phyloP scores from a whole-genome alignment of 2,329 filamentous ascomycete genomes.

The Dissoconium aciculare region DNA sequence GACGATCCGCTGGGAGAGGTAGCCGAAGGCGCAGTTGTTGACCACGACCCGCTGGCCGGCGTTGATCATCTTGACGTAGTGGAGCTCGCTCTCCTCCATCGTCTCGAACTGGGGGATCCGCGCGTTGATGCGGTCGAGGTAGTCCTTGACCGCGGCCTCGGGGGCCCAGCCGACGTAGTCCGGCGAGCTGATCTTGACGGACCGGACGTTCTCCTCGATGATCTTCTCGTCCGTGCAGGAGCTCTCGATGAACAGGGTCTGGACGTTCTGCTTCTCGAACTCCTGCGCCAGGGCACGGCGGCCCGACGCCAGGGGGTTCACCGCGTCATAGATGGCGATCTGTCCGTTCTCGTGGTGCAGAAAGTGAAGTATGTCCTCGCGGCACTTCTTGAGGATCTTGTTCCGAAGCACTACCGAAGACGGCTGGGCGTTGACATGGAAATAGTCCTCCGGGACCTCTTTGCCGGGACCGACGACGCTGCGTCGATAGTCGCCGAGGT shows the following conservation, averaged over 20 bases:
- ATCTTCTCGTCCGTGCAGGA: constrained; percentile 87
- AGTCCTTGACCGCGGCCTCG: constrained; percentile 82
- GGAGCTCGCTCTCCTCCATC: constrained; percentile 85
- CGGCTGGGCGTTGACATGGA: constrained; percentile 87
- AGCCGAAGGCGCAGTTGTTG: constrained; percentile 94
- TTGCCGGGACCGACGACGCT: constrained; percentile 73
- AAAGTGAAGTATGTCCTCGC: constrained; percentile 93
- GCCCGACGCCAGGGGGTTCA: constrained; percentile 76
- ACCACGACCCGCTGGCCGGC: constrained; percentile 84
- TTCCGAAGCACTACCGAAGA: constrained; percentile 85
- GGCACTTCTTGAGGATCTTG: constrained; percentile 93
- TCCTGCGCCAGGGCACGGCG: constrained; percentile 80
- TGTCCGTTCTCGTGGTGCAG: constrained; percentile 95
- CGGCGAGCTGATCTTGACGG: constrained; percentile 93
- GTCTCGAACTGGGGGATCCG: constrained; percentile 94
- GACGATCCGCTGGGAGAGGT: constrained; percentile 90
- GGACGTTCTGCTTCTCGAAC: constrained; percentile 89
- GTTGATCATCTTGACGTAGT: constrained; percentile 99
- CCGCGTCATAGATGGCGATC: constrained; percentile 95
- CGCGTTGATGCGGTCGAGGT: constrained; percentile 74
- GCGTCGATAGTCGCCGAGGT: constrained; percentile 88
- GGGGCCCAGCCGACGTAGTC: constrained; percentile 91
- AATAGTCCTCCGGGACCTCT: constrained; percentile 90
- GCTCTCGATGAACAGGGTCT: constrained; percentile 95
- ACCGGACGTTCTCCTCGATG: constrained; percentile 88